Base-by-base conservation (phyloP, 1,284 basidiomycete species). In the Leccinum solheimii region DNA sequence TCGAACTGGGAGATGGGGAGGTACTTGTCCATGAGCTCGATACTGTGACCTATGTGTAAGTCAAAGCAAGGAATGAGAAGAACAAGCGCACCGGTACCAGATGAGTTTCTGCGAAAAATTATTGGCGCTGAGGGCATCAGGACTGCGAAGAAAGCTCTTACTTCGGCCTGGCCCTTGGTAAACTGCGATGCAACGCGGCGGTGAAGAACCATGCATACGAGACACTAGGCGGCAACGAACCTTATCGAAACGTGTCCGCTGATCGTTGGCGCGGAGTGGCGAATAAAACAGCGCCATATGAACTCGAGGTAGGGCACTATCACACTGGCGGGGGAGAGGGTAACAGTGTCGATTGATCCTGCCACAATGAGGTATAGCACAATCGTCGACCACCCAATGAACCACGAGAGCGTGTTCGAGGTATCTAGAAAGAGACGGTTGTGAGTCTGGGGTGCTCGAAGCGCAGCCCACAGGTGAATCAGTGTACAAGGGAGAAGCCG, bases 161-260 rank as follows among this genome's bases (percentile, higher is more conserved):
- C 82, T 40, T 85, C 82, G 0, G 88, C 89, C 69, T 91, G 89
- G 9, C 86, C 86, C 58, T 79, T 69, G 69, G 91, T 90, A 70
- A 91, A 91, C 76, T 84, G 21, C 1, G 34, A 26, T 16, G 2
- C 26, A 54, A 50, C 5, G 8, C 7, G 21, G 40, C 64, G 55
- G 60, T 58, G 21, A 27, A 27, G 4, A 5, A n/a, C n/a, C 11
- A 13, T 1, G 16, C n/a, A 11, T 1, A 11, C 8, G 13, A 2
- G 13, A 9, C 10, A 3, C 13, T 21, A 55, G 8, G 14, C n/a
- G 19, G 9, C 1, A 16, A 57, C 13, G 16, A 23, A 79, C 81
- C 72, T 81, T 77, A 57, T 32, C 76, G 8, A 82, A 71, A 58
- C 79, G 75, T 30, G 75, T 71, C 58, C 76, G 76, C 64, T 82